Base-by-base conservation (phyloP, 2,329 filamentous ascomycete species). In the Pochonia chlamydosporia region DNA sequence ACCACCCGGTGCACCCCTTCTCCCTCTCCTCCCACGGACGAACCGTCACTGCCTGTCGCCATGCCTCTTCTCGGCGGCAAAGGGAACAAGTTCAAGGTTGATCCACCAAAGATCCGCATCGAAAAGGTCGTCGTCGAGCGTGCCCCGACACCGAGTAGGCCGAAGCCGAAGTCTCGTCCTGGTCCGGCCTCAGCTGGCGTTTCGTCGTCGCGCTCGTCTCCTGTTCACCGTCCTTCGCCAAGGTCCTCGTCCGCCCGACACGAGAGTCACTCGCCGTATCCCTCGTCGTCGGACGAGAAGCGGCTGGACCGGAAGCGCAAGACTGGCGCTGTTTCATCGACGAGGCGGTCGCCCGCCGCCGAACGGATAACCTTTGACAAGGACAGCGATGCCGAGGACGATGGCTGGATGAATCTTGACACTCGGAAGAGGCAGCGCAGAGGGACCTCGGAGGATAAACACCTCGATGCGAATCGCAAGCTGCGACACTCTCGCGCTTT, bases 311-410 rank as follows among this genome's bases (percentile, higher is more conserved):
- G 73, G 49, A 79, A 79, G 64, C 73, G 75, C 61, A 77, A 77
- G 56, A 66, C 68, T 35, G 60, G 54, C 40, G 59, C 55, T 47
- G 49, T 57, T 39, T 59, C 64, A 50, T 55, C 56, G n/a, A 14
- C 35, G 33, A 48, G 40, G 13, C 45, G 24, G 10, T 78, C 75
- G 7, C 73, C 76, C 3, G 71, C 66, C 11, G 73, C 68, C 49
- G 72, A 73, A 36, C 70, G 69, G 43, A 65, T 76, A 53, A 68
- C 72, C 46, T 77, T 76, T 49, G 74, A 73, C 49, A 74, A 73
- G 51, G 70, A 73, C 51, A 74, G 71, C 43, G 73, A 78, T 47
- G 71, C 68, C 43, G 73, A 74, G 35, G 75, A 75, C 45, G 74
- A 76, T 51, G 73, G 76, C 49, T 79, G 76, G 69, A 71, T 72